Base-by-base conservation (phyloP, 164 flowering plant genomes). In the Malania oleifera region DNA sequence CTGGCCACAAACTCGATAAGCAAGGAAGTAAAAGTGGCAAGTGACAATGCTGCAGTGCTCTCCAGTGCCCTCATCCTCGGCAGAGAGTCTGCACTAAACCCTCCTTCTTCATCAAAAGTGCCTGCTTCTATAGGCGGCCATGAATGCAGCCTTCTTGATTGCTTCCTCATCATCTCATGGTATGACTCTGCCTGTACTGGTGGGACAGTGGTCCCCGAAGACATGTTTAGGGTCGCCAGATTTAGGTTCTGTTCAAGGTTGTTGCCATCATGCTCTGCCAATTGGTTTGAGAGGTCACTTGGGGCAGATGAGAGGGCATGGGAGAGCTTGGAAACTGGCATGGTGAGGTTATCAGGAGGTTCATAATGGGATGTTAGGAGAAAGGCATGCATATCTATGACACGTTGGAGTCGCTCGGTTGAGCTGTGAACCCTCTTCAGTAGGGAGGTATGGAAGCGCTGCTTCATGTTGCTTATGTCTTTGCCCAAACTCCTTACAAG, bases 1-100 rank as follows among this genome's bases (percentile, higher is more conserved):
- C 86, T 66, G 10, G 80, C 90, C 20, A 84, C 81, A 18, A 80
- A 82, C 66, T 82, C 90, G 31, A 80, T 75, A 0, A 84, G 85
- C 77, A 82, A 58, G 7, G 85, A 80, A 31, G 87, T 77, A 59
- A 82, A 84, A 1, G 75, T 82, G 39, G 85, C 82, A 1, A 84
- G 75, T 7, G 90, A 84, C 49, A 82, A 46, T 8, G 82, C 70
- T 19, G 82, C 73, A 10, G 80, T 80, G 66, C 85, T 80, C 67
- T 82, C 85, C 31, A 75, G 25, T 7, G 80, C 67, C 20, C 23
- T 69, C 80, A 79, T 79, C 49, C 72, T 72, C 0, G 77, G 81
- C 29, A 74, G 19, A 17, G 47, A 50, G 19, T 70, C 79, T 9
- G 11, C 57, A 15, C 27, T 27, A 13, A 25, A 5, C 1, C 49